Percentiles rank a stretch among this genome's conserved stretches.
Evolutionary conservation across 768 basidiomycete genomes (phyloP).

Genomic region (Mycena maculata): DNA sequence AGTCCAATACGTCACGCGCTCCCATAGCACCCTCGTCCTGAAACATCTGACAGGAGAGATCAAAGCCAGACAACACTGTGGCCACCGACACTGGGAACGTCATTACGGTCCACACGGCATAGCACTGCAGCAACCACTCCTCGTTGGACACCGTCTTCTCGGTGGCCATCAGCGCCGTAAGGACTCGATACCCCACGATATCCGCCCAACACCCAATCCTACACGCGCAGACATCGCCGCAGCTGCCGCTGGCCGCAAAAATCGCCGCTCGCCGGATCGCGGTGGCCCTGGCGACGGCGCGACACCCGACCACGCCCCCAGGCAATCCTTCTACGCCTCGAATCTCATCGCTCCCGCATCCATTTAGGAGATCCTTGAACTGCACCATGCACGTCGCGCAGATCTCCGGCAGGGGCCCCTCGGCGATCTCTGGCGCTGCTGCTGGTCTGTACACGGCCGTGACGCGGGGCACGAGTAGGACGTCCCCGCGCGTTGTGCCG

Average conservation of each 20-base stretch:
- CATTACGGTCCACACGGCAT: slow-evolving; percentile 17
- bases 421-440: slow-evolving; percentile 1
- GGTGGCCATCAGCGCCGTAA: neutral
- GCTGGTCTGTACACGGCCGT: neutral
- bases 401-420: neutral
- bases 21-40: slow-evolving; percentile 23
- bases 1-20: slow-evolving; percentile 1
- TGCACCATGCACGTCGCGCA: neutral
- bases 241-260: neutral
- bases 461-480: neutral
- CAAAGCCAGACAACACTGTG: slow-evolving; percentile 20
- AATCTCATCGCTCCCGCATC: neutral
- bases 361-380: slow-evolving; percentile 1
- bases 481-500: neutral
- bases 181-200: neutral
- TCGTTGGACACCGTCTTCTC: neutral
- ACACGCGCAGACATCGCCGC: slow-evolving; percentile 20
- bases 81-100: slow-evolving; percentile 10
- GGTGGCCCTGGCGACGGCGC: neutral
- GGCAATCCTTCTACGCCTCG: slow-evolving; percentile 5
- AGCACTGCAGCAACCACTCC: slow-evolving; percentile 16
- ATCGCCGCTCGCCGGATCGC: slow-evolving; percentile 8
- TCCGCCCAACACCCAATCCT: slow-evolving; percentile 18
- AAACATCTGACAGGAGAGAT: neutral
- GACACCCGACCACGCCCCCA: neutral